Percentiles rank a stretch among this genome's conserved stretches.
These are phyloP conservation scores for Candida ascalaphidarum DNA, from an alignment of 805 yeast species.

Conservation along the genomic window DNA sequence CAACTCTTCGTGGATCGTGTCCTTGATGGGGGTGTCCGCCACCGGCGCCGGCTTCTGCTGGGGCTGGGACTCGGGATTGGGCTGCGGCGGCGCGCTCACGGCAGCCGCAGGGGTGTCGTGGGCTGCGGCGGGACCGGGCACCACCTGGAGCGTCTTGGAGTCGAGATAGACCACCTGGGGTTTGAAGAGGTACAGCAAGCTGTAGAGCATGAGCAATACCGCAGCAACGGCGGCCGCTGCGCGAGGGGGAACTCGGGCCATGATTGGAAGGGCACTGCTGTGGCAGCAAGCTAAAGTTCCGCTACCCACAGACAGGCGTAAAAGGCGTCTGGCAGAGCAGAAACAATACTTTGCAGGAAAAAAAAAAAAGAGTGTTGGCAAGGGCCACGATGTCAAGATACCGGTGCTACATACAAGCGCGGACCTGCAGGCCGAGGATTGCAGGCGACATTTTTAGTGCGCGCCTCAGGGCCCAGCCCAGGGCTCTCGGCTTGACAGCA, in stretches of 20 bases:
- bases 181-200: neutral
- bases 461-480: no score
- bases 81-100: conserved; percentile 1
- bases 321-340: neutral
- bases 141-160: conserved; percentile 5
- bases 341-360: neutral
- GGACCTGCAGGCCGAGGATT: no score
- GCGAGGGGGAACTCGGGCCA: neutral
- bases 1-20: conserved; percentile 1
- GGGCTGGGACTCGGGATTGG: conserved; percentile 1
- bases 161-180: conserved; percentile 9
- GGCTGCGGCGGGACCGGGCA: conserved; percentile 1
- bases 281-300: no score
- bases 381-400: conserved; percentile 4
- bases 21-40: conserved; percentile 3
- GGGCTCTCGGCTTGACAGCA: no score
- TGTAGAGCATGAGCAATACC: neutral
- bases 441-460: no score
- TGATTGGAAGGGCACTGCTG: no score
- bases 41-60: neutral
- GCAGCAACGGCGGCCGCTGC: neutral
- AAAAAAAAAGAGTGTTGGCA: neutral
- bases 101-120: no score
- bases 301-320: neutral
- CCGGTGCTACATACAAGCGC: no score